These are phyloP conservation scores for Trichosanthes cucumerina DNA, from an alignment of 306 rosid species.

Conservation along the genomic window DNA sequence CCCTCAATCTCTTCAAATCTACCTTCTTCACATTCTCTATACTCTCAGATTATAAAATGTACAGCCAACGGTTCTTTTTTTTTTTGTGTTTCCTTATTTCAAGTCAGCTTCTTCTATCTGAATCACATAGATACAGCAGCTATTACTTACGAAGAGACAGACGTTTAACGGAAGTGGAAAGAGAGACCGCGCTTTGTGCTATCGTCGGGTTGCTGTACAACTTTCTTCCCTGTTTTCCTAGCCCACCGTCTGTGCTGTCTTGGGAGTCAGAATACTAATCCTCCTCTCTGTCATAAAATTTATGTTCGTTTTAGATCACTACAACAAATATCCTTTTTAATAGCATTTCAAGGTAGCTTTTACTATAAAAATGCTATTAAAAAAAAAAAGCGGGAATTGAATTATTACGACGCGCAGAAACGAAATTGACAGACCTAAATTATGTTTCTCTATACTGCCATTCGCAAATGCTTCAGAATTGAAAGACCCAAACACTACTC, in stretches of 20 bases:
- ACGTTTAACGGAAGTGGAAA: conserved; percentile 18
- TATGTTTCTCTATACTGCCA: no score
- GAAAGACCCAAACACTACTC: no score
- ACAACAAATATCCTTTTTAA: no score
- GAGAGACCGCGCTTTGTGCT: conserved; percentile 26
- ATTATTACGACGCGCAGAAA: no score
- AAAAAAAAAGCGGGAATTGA: no score
- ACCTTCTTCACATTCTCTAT: conserved; percentile 36
- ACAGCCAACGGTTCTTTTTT: conserved; percentile 30
- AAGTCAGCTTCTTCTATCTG: conserved; percentile 27
- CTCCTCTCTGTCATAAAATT: conserved; percentile 39
- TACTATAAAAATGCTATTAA: no score
- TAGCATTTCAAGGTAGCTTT: no score
- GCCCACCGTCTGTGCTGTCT: conserved; percentile 25
- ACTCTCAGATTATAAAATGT: conserved; percentile 38
- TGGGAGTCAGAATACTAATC: conserved; percentile 44
- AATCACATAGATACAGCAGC: conserved; percentile 24
- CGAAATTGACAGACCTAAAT: no score
- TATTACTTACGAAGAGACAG: conserved; percentile 20
- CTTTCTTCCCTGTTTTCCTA: conserved; percentile 26
- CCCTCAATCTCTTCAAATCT: conserved; percentile 24
- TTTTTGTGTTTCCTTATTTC: conserved; percentile 17
- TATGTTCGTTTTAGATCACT: conserved; percentile 13
- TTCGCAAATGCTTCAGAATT: no score
- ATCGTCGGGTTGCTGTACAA: conserved; percentile 49